Evolutionary conservation across 1,139 yeast species (phyloP).

Genomic region (Hanseniaspora uvarum): DNA sequence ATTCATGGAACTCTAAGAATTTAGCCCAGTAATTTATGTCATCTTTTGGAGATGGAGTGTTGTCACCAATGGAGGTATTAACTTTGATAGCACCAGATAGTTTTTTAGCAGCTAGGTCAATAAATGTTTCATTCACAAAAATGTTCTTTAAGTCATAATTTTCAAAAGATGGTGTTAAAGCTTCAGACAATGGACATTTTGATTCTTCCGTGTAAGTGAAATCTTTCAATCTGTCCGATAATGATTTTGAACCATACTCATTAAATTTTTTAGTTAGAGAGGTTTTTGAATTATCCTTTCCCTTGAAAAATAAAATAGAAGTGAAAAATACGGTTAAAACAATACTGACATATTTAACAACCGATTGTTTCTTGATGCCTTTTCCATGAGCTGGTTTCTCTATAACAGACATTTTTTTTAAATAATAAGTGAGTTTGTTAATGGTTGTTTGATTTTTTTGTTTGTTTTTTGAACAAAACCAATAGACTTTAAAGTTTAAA

Average conservation of each 20-base stretch:
- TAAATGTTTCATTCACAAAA: constrained; percentile 35
- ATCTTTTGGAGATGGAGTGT: constrained; percentile 36
- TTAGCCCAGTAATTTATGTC: constrained; percentile 31
- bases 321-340: not conserved
- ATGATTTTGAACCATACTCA: not conserved
- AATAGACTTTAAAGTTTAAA: too few relatives aligned
- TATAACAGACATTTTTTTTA: not conserved
- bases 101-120: constrained; percentile 36
- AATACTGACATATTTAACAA: not conserved
- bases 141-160: constrained; percentile 26
- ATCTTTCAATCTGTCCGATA: not conserved
- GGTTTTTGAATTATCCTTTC: not conserved
- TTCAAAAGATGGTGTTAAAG: constrained; percentile 21
- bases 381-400: not conserved
- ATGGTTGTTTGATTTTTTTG: not conserved
- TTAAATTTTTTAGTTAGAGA: too few relatives aligned
- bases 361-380: not conserved
- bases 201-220: not conserved
- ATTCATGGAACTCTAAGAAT: constrained; percentile 45
- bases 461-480: not conserved
- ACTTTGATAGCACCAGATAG: constrained; percentile 48
- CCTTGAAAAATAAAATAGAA: not conserved
- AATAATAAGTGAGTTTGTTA: not conserved
- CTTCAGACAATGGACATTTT: constrained; percentile 19
- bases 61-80: constrained; percentile 55